Base-by-base conservation (phyloP, 129 eudicot genomes). In the Flaveria robusta region DNA sequence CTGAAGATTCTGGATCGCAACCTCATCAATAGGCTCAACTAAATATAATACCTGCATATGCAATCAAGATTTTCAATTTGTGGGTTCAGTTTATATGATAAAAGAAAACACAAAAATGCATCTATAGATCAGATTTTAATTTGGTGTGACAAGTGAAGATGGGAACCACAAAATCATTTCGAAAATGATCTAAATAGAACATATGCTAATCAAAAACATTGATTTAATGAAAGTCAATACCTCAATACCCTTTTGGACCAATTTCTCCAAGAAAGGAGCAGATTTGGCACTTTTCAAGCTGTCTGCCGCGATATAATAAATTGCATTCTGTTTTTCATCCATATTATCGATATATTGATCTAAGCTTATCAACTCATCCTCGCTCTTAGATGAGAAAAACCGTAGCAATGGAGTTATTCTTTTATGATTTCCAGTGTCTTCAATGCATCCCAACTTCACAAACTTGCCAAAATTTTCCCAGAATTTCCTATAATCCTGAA, bases 401-500 rank as follows among this genome's bases (percentile, higher is more conserved):
- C 97, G 75, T 65, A 94, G 74, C 60, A 94, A 70, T 14, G 98
- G 98, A 1, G 96, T 91, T 27, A 94, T 87, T 14, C 96, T 46
- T 74, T 94, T 94, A 81, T 90, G 98, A 49, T 94, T 94, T 70
- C 93, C 98, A 23, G 91, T 77, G 76, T 93, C 97, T 68, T 93
- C 98, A 19, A 93, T 93, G 81, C 96, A 94, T 46, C 98, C 97
- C 72, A 94, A 73, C 89, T 91, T 88, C 20, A 91, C 78, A 74
- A 90, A 90, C 79, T 91, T 94, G 29, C 96, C 98, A 14, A 94
- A 94, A 68, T 94, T 94, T 81, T 94, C 97, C 97, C 98, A 94
- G 54, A 93, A 94, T 74, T 94, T 94, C 56, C 87, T 89, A 85
- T 94, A 94, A 83, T 94, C 98, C 98, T 94, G 85, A 56, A 83